A percentile compares a stretch with the other conserved stretches of the same genome.
Conservation (phyloP, 306 rosid genomes). For the Fragaria nilgerrensis region DNA sequence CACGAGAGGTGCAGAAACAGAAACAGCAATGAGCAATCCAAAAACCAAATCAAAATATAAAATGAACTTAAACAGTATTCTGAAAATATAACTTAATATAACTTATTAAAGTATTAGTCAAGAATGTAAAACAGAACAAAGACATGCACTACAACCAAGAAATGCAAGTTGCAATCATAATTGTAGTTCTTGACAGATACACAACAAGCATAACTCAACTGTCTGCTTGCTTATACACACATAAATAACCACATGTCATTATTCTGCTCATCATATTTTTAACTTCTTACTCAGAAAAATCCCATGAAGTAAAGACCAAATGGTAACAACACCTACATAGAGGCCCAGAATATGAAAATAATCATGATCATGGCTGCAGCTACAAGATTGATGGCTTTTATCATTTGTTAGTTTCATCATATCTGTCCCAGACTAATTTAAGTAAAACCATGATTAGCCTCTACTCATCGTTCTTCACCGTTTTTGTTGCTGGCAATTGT, state of each 20-base stretch:
- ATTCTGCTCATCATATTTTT: not conserved
- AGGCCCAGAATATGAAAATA: not conserved
- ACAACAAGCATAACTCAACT: too few species aligned
- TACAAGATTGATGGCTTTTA: not conserved
- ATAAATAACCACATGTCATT: not conserved
- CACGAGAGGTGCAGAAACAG: too few species aligned
- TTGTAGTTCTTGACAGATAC: too few species aligned
- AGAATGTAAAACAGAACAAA: too few species aligned
- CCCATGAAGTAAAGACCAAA: not conserved
- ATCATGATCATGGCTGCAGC: not conserved
- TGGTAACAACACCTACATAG: not conserved
- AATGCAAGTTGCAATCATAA: too few species aligned
- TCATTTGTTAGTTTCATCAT: slow-evolving; percentile 3
- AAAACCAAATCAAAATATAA: too few species aligned
- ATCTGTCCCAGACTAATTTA: not conserved
- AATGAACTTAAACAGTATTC: too few species aligned
- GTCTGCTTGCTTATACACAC: not conserved
- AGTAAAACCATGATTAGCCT: not conserved
- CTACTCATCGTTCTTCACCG: not conserved
- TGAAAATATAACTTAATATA: too few species aligned
- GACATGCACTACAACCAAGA: too few species aligned
- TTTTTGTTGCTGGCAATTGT: not conserved
- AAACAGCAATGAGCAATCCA: too few species aligned
- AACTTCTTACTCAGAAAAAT: not conserved
- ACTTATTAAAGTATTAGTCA: too few species aligned